A percentile compares a stretch with the other conserved stretches of the same genome.
Conservation (phyloP, 176 grass and related monocot species). For the Phoenix roebelenii region DNA sequence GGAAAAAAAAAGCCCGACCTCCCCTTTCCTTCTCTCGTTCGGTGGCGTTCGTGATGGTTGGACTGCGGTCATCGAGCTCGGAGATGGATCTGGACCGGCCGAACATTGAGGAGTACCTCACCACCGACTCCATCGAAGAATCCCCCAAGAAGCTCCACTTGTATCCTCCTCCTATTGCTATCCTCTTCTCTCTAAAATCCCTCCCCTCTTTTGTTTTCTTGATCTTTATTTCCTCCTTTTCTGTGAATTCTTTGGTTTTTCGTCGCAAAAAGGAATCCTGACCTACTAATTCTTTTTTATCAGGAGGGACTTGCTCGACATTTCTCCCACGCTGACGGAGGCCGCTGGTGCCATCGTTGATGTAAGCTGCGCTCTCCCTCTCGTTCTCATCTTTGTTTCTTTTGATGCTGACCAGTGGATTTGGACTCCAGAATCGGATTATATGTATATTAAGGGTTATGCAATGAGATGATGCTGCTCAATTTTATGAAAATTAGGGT, state of each 20-base stretch:
- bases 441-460: too few relatives aligned
- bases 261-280: not conserved
- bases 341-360: slow-evolving; percentile 91
- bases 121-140: slow-evolving; percentile 46
- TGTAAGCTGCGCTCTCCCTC: slow-evolving; percentile 34
- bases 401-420: too few relatives aligned
- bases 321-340: slow-evolving; percentile 84
- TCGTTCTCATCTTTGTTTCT: slow-evolving; percentile 3
- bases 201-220: not conserved
- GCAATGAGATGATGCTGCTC: too few relatives aligned
- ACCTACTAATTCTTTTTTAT: not conserved
- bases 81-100: slow-evolving; percentile 72
- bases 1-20: too few relatives aligned
- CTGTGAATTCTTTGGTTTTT: not conserved
- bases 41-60: not conserved
- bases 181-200: not conserved
- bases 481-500: too few relatives aligned
- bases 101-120: slow-evolving; percentile 78
- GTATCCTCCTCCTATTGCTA: slow-evolving; percentile 8
- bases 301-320: slow-evolving; percentile 95
- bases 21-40: too few relatives aligned
- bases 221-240: not conserved
- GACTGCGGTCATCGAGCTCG: slow-evolving; percentile 27
- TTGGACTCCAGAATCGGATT: too few relatives aligned
- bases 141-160: slow-evolving; percentile 50